Percentiles rank a stretch among this genome's conserved stretches.
Evolutionary conservation across 2,329 filamentous ascomycete genomes (phyloP).

Genomic region (Dryadomyces sulphureus): DNA sequence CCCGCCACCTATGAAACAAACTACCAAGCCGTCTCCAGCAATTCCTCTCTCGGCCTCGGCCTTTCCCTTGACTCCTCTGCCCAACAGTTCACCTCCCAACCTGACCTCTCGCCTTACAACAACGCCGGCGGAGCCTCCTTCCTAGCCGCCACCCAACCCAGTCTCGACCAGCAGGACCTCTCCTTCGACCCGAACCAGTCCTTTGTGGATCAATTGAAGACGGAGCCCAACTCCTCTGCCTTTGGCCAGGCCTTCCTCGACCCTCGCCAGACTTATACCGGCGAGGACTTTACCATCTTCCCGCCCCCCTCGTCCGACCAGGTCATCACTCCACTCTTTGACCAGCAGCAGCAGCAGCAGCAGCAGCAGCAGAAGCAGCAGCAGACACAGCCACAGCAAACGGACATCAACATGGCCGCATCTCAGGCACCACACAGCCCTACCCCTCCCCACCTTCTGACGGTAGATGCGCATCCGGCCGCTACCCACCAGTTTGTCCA

Average conservation of each 20-base stretch:
- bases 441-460: conserved; percentile 38
- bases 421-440: conserved; percentile 40
- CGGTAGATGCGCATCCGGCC: conserved; percentile 24
- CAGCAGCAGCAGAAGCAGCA: conserved; percentile 23
- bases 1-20: conserved; percentile 30
- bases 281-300: conserved; percentile 51
- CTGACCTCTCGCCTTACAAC: conserved; percentile 31
- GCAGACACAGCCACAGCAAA: conserved; percentile 28
- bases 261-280: conserved; percentile 28
- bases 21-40: conserved; percentile 13
- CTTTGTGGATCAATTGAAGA: conserved; percentile 28
- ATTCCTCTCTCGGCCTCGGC: conserved; percentile 31
- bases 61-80: conserved; percentile 40
- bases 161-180: conserved; percentile 19
- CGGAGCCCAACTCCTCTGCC: conserved; percentile 13
- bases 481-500: conserved; percentile 39
- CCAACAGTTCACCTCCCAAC: conserved; percentile 24
- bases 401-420: conserved; percentile 39
- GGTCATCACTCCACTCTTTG: conserved; percentile 48
- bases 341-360: conserved; percentile 30
- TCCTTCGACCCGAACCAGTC: conserved; percentile 26
- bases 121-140: conserved; percentile 29
- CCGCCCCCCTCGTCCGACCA: conserved; percentile 39
- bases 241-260: conserved; percentile 27
- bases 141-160: conserved; percentile 28